Percentiles rank a stretch among this genome's conserved stretches.
Evolutionary conservation across 2,329 filamentous ascomycete genomes (phyloP).

Genomic region (Cytospora schulzeri): DNA sequence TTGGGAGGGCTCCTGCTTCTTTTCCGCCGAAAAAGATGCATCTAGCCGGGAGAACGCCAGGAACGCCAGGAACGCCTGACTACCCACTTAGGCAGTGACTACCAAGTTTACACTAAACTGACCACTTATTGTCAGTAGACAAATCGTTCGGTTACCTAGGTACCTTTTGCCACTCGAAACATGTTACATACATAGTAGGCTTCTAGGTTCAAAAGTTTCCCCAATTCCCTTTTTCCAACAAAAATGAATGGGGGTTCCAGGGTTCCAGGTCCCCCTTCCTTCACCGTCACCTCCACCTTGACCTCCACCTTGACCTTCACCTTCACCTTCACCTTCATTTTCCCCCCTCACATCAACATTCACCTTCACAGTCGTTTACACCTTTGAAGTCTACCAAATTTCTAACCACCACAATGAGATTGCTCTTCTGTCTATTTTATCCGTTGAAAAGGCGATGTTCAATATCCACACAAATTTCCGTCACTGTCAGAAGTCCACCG

Average conservation of each 20-base stretch:
- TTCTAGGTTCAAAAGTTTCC: not conserved
- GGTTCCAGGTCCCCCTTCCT: not conserved
- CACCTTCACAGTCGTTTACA: not conserved
- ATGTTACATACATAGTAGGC: not conserved
- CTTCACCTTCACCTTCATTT: not conserved
- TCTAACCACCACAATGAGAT: not conserved
- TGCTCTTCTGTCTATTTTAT: conserved; percentile 10
- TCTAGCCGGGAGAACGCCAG: not conserved
- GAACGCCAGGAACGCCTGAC: not conserved
- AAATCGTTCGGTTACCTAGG: not conserved
- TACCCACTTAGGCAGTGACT: not conserved
- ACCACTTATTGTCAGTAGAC: not conserved
- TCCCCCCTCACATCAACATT: not conserved
- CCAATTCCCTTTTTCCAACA: not conserved
- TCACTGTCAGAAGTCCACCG: not conserved
- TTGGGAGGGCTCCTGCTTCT: not conserved
- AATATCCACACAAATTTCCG: not conserved
- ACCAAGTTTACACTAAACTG: not conserved
- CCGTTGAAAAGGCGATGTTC: not conserved
- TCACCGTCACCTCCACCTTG: not conserved
- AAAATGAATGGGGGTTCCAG: no score
- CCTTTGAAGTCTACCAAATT: not conserved
- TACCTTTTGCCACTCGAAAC: not conserved
- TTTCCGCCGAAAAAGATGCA: not conserved
- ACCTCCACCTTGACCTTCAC: not conserved